Base-by-base conservation (phyloP, 306 rosid genomes). In the Cucumis hystrix region DNA sequence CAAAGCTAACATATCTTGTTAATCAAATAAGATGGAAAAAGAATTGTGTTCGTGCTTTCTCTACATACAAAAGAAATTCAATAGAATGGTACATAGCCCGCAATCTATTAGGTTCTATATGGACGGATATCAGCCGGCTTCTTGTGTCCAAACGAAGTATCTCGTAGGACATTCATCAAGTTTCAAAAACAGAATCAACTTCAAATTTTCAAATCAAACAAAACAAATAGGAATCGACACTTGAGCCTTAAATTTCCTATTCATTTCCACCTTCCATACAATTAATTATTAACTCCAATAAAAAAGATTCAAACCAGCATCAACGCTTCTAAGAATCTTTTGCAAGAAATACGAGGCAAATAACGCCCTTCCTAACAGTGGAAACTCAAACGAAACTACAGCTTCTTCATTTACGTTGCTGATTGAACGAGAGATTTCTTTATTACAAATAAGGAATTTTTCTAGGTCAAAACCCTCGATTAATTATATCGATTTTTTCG, bases 401-500 rank as follows among this genome's bases (percentile, higher is more conserved):
- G 58, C 39, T 21, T 7, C 39, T 21, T 7, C 40, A 70, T 70
- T 45, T 14, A 2, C 40, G 17, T 4, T 12, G 39, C 14, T 70
- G 45, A 71, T 71, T 47, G 59, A 47, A 25, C 3, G 18, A 49
- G 16, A 51, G 61, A 23, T 72, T 13, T 49, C 61, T 72, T 25
- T 16, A 16, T 72, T 28, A 15, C 25, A 72, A 51, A 49, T 28
- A 45, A 51, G 8, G 55, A 25, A 4, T 9, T 6, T 16, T 6
- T 43, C 62, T 72, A 51, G 77, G 77, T 72, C 61, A 72, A 72
- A 72, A 16, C 56, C 41, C 76, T 71, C 76, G 59, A 71, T 45
- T 25, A 51, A 71, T 71, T 4, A 14, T 1, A 28, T 12, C 28
- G 5, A 49, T 16, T 45, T 1, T 13, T 72, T 28, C 10, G 62